Evolutionary conservation across 495 filamentous ascomycete genomes (phyloP), one percentile per base, ranked within the genome.

Genomic region (Cercophora scortea): DNA sequence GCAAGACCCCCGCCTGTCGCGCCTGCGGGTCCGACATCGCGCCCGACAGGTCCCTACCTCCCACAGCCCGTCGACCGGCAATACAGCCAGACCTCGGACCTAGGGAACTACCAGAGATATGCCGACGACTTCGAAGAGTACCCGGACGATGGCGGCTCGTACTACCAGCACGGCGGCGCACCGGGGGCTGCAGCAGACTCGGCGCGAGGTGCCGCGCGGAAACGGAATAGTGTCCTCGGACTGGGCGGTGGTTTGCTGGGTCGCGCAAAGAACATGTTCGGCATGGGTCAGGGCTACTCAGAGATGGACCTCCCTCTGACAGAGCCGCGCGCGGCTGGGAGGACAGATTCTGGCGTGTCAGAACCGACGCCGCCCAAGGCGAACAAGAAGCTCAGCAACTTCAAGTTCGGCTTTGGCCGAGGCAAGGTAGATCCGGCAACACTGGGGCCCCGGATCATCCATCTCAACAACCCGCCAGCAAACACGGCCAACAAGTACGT

Each of bases 231-330:
- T 63, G 83, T 95, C 32, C 72, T 96, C 50, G 83, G 85, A 47
- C 66, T 96, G 64, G 90, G 91, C 46, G 90, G 93, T 54, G 89
- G 91, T 8, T 67, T 96, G 35, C 75, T 94, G 63, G 94, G 91
- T 11, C 83, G 77, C 58, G 87, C 88, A 10, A 97, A 94, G 70
- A 86, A 84, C 68, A 90, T 87, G 81, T 73, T 97, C 49, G 93
- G 93, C 45, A 94, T 95, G 88, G 84, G 80, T 10, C 83, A 88
- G 48, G 84, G 93, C 43, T 96, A 97, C 70, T 94, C 90, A 47
- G 94, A 96, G 65, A 97, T 99, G 94, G 91, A 99, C 61, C 77
- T 97, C 38, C 94, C 94, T 12, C 72, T 99, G 61, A 97, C 90
- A 16, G 90, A 96, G 58, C 68, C 85, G 16, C 79, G 87, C 41